Conservation (phyloP, 2,329 filamentous ascomycete species). For the Epichloe gansuensis region DNA sequence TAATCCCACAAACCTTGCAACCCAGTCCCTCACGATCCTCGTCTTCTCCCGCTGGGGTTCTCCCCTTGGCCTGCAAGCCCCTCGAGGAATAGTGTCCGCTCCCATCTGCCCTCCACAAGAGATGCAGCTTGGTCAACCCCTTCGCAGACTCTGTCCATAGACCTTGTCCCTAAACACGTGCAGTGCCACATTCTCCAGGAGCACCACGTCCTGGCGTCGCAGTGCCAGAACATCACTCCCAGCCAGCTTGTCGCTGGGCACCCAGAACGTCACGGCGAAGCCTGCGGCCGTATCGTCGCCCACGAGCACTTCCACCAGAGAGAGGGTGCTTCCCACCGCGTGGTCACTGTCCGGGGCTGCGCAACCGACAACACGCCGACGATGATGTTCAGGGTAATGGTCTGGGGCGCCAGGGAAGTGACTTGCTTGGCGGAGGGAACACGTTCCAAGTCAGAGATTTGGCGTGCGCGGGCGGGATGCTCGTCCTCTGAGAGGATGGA, state of each 20-base stretch:
- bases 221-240: slow-evolving; percentile 31
- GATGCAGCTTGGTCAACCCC: slow-evolving; percentile 56
- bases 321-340: slow-evolving; percentile 48
- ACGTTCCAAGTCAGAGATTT: slow-evolving; percentile 46
- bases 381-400: slow-evolving; percentile 72
- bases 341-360: slow-evolving; percentile 53
- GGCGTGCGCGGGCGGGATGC: slow-evolving; percentile 15
- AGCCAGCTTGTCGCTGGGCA: slow-evolving; percentile 31
- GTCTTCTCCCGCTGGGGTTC: slow-evolving; percentile 48
- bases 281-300: slow-evolving; percentile 76
- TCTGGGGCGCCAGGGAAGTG: slow-evolving; percentile 59
- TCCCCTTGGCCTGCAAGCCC: slow-evolving; percentile 28
- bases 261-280: slow-evolving; percentile 79
- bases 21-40: slow-evolving; percentile 61
- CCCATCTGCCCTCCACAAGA: slow-evolving; percentile 45
- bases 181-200: slow-evolving; percentile 70
- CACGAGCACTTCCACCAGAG: slow-evolving; percentile 65
- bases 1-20: slow-evolving; percentile 52
- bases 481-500: slow-evolving; percentile 11
- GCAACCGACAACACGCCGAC: slow-evolving; percentile 65
- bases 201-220: slow-evolving; percentile 61
- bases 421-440: slow-evolving; percentile 59
- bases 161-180: slow-evolving; percentile 64
- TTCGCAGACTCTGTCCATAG: slow-evolving; percentile 71
- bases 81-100: slow-evolving; percentile 44